phyloP scores from a whole-genome alignment of 768 basidiomycete genomes.

The Rhodotorula graminis region DNA sequence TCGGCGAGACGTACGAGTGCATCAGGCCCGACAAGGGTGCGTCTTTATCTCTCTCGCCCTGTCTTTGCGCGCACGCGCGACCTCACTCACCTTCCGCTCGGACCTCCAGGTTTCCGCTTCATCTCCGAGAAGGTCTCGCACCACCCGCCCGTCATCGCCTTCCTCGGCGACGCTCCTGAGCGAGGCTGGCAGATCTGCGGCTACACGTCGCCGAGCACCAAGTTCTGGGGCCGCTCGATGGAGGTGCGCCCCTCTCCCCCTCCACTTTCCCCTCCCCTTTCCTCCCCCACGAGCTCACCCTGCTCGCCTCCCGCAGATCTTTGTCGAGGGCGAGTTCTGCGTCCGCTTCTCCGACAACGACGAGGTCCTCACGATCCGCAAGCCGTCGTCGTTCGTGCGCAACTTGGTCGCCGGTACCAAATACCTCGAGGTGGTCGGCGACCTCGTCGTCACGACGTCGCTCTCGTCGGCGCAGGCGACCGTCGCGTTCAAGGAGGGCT shows the following conservation, averaged over 20 bases:
- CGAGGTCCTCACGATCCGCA: slow-evolving; percentile 31
- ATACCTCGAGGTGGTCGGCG: slow-evolving; percentile 41
- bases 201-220: slow-evolving; percentile 30
- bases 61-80: too few species aligned
- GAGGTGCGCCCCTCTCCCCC: not conserved
- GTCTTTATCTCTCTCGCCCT: slow-evolving; percentile 77
- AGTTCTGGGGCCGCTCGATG: slow-evolving; percentile 42
- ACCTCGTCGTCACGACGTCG: slow-evolving; percentile 31
- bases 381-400: slow-evolving; percentile 37
- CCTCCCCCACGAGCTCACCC: too few species aligned
- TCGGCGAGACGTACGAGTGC: slow-evolving; percentile 94
- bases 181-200: slow-evolving; percentile 36
- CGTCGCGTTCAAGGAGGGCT: slow-evolving; percentile 77
- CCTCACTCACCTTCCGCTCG: too few species aligned
- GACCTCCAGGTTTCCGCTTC: slow-evolving; percentile 39
- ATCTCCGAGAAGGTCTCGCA: slow-evolving; percentile 88
- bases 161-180: slow-evolving; percentile 24
- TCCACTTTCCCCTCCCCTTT: not conserved
- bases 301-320: slow-evolving; percentile 1
- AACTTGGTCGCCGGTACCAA: slow-evolving; percentile 42
- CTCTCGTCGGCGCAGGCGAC: slow-evolving; percentile 73
- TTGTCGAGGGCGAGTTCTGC: slow-evolving; percentile 27
- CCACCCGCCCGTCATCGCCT: slow-evolving; percentile 57
- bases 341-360: slow-evolving; percentile 27
- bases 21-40: slow-evolving; percentile 70